Evolutionary conservation across 208 protist genomes (phyloP), one percentile per base, ranked within the genome.

Genomic region (Acanthamoeba healyi): DNA sequence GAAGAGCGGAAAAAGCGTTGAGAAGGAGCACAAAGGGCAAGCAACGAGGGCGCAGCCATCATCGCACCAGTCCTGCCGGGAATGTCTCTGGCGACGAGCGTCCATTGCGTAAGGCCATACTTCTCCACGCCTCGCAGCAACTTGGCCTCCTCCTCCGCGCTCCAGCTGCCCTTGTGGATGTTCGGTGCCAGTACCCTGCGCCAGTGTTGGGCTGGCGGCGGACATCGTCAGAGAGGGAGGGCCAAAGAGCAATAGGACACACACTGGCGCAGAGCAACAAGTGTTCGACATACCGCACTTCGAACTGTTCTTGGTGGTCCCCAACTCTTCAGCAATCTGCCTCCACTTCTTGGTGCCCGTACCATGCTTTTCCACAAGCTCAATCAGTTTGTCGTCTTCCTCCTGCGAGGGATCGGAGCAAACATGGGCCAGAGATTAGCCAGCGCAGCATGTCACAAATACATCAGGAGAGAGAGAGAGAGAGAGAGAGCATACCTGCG

Each of bases 101-200:
- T 90, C 82, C 82, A 90, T 29, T 90, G 82, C 15, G 82, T 90
- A 24, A 90, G 82, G 19, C 82, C 82, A 34, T 65, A 90, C 51
- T 70, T 36, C 36, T 90, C 36, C 15, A 90, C 82, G 10, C 82
- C 82, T 4, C 5, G 6, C 22, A 90, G 34, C 54, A 90, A 29
- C 56, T 90, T 90, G 1, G 7, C 82, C 34, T 90, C 82, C 34
- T 90, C 82, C 24, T 90, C 82, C 4, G 82, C 82, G 24, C 46
- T 90, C 82, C 82, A 90, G 56, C 54, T 70, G 19, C 82, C 82
- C 32, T 90, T 90, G 56, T 90, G 82, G 51, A 90, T 90, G 56
- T 90, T 90, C 9, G 82, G 82, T 17, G 82, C 82, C 49, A 90
- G 56, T 6, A 90, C 82, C 3, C 82, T 2, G 49, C 82, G 82